Conservation (phyloP, 371 early-diverging fungal species). For the Mortierella polycephala region DNA sequence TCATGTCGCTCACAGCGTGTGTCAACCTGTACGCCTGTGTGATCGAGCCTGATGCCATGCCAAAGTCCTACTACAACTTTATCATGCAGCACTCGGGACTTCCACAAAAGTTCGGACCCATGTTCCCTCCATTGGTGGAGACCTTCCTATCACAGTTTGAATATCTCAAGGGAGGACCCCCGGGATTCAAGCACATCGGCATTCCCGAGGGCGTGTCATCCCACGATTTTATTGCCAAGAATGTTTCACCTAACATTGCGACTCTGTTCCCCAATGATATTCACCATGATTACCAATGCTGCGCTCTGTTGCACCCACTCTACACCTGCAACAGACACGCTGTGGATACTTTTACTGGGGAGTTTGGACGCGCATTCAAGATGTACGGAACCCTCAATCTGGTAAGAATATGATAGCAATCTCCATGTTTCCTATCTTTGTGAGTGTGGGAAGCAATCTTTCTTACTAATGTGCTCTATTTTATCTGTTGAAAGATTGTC, state of each 20-base stretch:
- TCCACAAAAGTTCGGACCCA: conserved; percentile 58
- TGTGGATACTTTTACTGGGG: conserved; percentile 55
- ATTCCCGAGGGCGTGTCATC: conserved; percentile 57
- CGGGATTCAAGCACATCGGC: conserved; percentile 40
- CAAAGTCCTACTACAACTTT: conserved; percentile 70
- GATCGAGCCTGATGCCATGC: conserved; percentile 69
- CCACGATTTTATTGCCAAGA: conserved; percentile 59
- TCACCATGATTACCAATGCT: conserved; percentile 73
- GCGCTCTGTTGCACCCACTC: conserved; percentile 78
- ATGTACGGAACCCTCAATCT: conserved; percentile 77
- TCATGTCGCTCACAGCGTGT: conserved; percentile 73
- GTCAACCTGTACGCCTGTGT: conserved; percentile 72
- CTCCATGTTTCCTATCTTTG: background rate
- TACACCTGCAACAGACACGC: conserved; percentile 61
- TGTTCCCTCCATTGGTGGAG: conserved; percentile 58
- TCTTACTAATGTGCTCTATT: background rate
- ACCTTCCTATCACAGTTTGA: conserved; percentile 46
- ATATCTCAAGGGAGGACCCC: conserved; percentile 48
- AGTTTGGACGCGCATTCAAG: conserved; percentile 64
- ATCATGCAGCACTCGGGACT: conserved; percentile 71
- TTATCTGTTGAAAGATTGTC: conserved; percentile 12
- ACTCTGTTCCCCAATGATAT: conserved; percentile 55
- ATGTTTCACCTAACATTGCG: conserved; percentile 65
- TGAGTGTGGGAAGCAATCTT: background rate
- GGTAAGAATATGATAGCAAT: conserved; percentile 53